Evolutionary conservation across 805 yeast species (phyloP).

Genomic region (Yarrowia sp.): DNA sequence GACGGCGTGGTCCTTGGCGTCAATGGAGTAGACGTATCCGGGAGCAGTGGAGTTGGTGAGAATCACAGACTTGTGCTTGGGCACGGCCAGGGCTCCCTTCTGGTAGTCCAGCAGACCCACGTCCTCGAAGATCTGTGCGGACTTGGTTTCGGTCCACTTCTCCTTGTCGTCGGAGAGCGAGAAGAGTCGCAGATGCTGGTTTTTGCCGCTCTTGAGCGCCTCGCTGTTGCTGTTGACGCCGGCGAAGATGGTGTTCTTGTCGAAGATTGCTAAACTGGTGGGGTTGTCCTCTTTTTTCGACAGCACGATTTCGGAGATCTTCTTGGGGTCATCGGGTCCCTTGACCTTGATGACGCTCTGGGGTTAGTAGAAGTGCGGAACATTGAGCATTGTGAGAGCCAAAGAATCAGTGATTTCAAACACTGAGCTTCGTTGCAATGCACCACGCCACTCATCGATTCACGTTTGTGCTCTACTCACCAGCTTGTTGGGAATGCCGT

Average conservation of each 20-base stretch:
- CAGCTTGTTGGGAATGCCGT: slow-evolving; percentile 82
- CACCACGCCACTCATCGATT: background rate
- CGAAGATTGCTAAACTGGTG: slow-evolving; percentile 64
- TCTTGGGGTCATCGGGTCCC: background rate
- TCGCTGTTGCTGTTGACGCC: slow-evolving; percentile 73
- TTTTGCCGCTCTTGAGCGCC: slow-evolving; percentile 57
- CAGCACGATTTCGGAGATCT: slow-evolving; percentile 31
- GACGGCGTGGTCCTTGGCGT: slow-evolving; percentile 50
- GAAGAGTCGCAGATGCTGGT: slow-evolving; percentile 71
- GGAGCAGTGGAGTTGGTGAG: slow-evolving; percentile 68
- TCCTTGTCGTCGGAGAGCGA: slow-evolving; percentile 37
- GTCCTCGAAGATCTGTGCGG: slow-evolving; percentile 56
- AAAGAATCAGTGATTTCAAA: no score
- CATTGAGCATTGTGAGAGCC: no score
- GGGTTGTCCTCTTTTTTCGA: slow-evolving; percentile 71
- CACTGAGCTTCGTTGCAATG: no score
- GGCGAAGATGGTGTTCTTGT: slow-evolving; percentile 47
- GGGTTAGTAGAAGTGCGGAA: background rate
- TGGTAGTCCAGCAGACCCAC: slow-evolving; percentile 53
- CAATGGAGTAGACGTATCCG: slow-evolving; percentile 59
- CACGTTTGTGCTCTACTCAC: slow-evolving; percentile 28
- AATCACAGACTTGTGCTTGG: slow-evolving; percentile 62
- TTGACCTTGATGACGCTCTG: background rate
- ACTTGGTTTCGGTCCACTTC: slow-evolving; percentile 36
- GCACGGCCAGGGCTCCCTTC: slow-evolving; percentile 57